Conservation (phyloP, 78 protist species). For the Pigoraptor vietnamica region DNA sequence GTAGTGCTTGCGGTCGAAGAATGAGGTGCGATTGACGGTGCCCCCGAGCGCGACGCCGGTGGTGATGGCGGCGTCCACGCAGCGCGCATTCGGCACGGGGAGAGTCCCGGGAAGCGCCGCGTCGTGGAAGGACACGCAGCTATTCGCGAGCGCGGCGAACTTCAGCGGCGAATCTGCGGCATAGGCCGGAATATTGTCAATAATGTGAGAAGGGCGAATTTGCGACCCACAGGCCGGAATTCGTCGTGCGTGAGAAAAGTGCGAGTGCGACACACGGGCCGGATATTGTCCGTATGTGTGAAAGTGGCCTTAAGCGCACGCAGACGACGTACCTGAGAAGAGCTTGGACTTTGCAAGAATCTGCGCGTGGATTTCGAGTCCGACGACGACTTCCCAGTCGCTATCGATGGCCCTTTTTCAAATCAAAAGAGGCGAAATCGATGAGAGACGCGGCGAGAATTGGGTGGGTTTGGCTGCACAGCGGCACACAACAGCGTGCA, state of each 20-base stretch:
- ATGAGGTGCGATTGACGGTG: conserved; percentile 24
- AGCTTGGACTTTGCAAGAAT: conserved; percentile 23
- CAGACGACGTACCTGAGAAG: conserved; percentile 28
- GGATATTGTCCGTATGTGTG: not conserved
- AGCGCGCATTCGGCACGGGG: conserved; percentile 5
- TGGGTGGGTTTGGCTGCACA: no score
- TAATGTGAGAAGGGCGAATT: not conserved
- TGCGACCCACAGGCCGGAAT: not conserved
- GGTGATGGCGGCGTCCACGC: conserved; percentile 70
- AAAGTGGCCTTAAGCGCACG: not conserved
- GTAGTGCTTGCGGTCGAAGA: conserved; percentile 84
- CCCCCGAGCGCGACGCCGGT: conserved; percentile 61
- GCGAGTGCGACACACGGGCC: no score
- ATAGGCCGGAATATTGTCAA: not conserved
- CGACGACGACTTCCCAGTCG: conserved; percentile 18
- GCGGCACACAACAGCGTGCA: no score
- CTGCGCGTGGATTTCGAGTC: conserved; percentile 57
- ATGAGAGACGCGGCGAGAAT: no score
- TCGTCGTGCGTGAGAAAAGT: no score
- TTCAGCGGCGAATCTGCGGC: not conserved
- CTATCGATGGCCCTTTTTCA: no score
- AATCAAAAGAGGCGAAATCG: no score
- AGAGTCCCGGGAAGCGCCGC: conserved; percentile 38
- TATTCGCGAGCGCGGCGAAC: conserved; percentile 13
- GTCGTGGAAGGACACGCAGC: conserved; percentile 8